Percentiles rank a stretch among this genome's conserved stretches.
Evolutionary conservation across 345 rosid species (phyloP).

Genomic region (Anastatica hierochuntica): DNA sequence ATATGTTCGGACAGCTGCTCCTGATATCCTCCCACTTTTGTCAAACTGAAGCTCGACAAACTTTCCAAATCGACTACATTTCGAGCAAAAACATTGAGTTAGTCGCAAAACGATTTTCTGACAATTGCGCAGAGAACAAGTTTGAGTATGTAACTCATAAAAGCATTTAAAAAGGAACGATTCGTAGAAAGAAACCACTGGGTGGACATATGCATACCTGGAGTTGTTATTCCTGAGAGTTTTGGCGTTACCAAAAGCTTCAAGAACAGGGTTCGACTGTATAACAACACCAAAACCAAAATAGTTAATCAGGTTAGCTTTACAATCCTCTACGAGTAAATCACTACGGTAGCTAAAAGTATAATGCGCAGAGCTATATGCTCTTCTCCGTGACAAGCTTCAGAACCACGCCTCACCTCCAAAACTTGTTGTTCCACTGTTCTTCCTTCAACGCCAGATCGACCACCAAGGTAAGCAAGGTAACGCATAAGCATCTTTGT

Average conservation of each 20-base stretch:
- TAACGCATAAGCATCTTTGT: conserved; percentile 99
- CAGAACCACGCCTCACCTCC: conserved; percentile 49
- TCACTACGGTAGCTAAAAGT: neutral
- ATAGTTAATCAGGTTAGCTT: conserved; percentile 18
- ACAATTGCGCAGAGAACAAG: conserved; percentile 5
- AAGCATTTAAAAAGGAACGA: conserved; percentile 3
- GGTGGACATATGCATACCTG: conserved; percentile 41
- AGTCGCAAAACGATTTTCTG: neutral
- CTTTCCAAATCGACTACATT: conserved; percentile 95
- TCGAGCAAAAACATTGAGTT: neutral
- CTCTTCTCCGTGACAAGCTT: conserved; percentile 2
- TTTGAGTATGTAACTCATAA: neutral
- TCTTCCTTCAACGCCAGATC: conserved; percentile 98
- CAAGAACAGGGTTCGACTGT: conserved; percentile 99
- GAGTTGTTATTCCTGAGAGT: conserved; percentile 98
- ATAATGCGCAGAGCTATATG: neutral
- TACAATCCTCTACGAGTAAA: conserved; percentile 1
- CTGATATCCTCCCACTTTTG: conserved; percentile 96
- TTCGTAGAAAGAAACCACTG: neutral
- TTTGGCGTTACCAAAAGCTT: conserved; percentile 99
- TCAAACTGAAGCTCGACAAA: conserved; percentile 99
- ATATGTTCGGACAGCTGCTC: conserved; percentile 96
- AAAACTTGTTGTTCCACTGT: conserved; percentile 99
- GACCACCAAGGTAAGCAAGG: conserved; percentile 97
- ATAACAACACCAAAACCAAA: conserved; percentile 20